Conservation (phyloP, 176 grass and related monocot genomes). For the Aegilops longissima region DNA sequence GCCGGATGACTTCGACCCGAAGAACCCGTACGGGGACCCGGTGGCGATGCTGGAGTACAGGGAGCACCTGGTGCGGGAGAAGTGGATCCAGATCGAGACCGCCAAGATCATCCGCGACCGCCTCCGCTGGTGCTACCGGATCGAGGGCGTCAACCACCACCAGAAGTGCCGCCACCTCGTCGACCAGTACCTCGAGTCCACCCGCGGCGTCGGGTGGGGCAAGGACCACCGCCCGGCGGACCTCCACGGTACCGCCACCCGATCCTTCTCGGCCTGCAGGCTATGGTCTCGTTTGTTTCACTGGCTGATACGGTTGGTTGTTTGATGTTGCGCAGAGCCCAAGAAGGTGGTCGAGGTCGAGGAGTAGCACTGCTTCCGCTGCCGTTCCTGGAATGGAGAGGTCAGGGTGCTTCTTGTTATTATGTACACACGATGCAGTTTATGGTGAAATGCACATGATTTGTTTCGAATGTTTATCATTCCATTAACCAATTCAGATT, state of each 20-base stretch:
- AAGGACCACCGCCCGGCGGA: constrained; percentile 77
- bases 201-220: constrained; percentile 87
- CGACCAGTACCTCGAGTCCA: constrained; percentile 87
- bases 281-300: not conserved
- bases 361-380: constrained; percentile 22
- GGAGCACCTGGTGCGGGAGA: constrained; percentile 96
- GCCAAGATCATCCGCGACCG: constrained; percentile 98
- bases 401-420: constrained; percentile 29
- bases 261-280: not conserved
- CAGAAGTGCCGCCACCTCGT: constrained; percentile 95
- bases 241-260: constrained; percentile 51
- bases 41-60: constrained; percentile 97
- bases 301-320: constrained; percentile 10
- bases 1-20: constrained; percentile 88
- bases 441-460: not conserved
- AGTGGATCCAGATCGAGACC: constrained; percentile 99
- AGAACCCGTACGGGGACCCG: constrained; percentile 84
- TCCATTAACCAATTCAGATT: not conserved
- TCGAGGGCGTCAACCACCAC: constrained; percentile 91
- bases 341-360: constrained; percentile 60
- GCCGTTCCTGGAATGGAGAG: constrained; percentile 35
- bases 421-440: too few relatives aligned
- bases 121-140: constrained; percentile 94
- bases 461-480: not conserved
- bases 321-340: constrained; percentile 42